These are phyloP conservation scores for Flaveria sonorensis DNA, from an alignment of 129 eudicot genomes.

Conservation along the genomic window DNA sequence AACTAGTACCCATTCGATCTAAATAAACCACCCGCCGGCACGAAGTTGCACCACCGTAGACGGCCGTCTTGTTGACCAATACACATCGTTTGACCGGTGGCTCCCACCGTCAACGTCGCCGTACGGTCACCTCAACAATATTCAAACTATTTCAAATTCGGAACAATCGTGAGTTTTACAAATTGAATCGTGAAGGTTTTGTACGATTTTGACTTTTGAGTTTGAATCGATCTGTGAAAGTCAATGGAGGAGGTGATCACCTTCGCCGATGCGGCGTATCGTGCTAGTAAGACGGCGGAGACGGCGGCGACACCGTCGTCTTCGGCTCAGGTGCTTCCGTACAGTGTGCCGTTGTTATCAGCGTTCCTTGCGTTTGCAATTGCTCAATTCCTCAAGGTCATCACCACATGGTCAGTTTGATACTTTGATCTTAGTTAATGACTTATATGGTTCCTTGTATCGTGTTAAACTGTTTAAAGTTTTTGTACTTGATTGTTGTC, in stretches of 20 bases:
- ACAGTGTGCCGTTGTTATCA: conserved; percentile 48
- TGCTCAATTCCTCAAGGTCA: conserved; percentile 63
- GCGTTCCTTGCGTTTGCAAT: conserved; percentile 58
- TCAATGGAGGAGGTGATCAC: conserved; percentile 57
- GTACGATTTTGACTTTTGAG: conserved; percentile 4
- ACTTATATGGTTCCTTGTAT: neutral
- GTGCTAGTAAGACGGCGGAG: conserved; percentile 27
- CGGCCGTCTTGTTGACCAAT: conserved; percentile 22
- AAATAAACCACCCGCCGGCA: neutral
- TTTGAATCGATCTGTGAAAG: conserved; percentile 14
- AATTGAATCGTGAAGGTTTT: neutral
- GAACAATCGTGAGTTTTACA: neutral
- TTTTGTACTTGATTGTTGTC: neutral
- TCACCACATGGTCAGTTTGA: conserved; percentile 56
- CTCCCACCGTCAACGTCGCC: conserved; percentile 24
- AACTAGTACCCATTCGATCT: conserved; percentile 14
- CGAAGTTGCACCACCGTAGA: neutral
- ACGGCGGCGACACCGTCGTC: conserved; percentile 38
- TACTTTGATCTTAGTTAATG: conserved; percentile 18
- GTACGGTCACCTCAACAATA: conserved; percentile 19
- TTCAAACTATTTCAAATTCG: conserved; percentile 7
- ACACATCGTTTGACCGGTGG: conserved; percentile 8
- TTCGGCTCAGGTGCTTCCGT: conserved; percentile 38
- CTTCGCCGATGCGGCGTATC: conserved; percentile 47
- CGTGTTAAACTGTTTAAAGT: neutral